Conservation (phyloP, 1,284 basidiomycete genomes). For the Austroboletus niveus region DNA sequence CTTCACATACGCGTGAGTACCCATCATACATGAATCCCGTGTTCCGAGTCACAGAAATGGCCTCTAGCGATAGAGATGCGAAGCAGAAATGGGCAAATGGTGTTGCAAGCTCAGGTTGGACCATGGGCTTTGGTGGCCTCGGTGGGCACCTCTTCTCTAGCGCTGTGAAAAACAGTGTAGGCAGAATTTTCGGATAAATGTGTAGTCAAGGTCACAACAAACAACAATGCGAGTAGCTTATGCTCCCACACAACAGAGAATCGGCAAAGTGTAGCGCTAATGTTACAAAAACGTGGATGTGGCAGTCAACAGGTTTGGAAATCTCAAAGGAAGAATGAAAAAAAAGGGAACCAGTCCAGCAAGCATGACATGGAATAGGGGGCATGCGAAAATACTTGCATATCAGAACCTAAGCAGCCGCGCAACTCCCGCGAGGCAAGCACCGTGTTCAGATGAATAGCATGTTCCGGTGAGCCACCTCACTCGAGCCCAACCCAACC, state of each 20-base stretch:
- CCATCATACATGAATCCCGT: slow-evolving; percentile 7
- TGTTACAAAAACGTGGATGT: slow-evolving; percentile 29
- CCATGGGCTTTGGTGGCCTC: slow-evolving; percentile 65
- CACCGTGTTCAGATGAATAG: slow-evolving; percentile 10
- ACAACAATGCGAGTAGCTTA: slow-evolving; percentile 9
- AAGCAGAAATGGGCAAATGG: slow-evolving; percentile 81
- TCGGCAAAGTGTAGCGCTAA: slow-evolving; percentile 22
- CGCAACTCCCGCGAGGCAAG: slow-evolving; percentile 9
- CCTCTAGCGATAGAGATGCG: slow-evolving; percentile 78
- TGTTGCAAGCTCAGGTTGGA: slow-evolving; percentile 62
- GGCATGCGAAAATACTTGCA: slow-evolving; percentile 17
- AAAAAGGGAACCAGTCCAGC: slow-evolving; percentile 16
- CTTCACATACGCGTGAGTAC: slow-evolving; percentile 83
- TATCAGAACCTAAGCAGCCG: slow-evolving; percentile 6
- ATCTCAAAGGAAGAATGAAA: not conserved
- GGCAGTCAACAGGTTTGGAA: slow-evolving; percentile 17
- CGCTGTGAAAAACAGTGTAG: slow-evolving; percentile 78
- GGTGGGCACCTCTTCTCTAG: slow-evolving; percentile 79
- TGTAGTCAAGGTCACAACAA: not conserved
- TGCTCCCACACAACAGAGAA: slow-evolving; percentile 8
- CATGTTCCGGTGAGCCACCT: slow-evolving; percentile 11
- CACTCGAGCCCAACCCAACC: slow-evolving; percentile 64
- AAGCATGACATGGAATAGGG: slow-evolving; percentile 15
- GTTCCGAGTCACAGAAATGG: slow-evolving; percentile 8
- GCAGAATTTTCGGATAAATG: slow-evolving; percentile 59